Percentiles rank a stretch among this genome's conserved stretches.
Conservation (phyloP, 129 eudicot genomes). For the Erigeron canadensis region DNA sequence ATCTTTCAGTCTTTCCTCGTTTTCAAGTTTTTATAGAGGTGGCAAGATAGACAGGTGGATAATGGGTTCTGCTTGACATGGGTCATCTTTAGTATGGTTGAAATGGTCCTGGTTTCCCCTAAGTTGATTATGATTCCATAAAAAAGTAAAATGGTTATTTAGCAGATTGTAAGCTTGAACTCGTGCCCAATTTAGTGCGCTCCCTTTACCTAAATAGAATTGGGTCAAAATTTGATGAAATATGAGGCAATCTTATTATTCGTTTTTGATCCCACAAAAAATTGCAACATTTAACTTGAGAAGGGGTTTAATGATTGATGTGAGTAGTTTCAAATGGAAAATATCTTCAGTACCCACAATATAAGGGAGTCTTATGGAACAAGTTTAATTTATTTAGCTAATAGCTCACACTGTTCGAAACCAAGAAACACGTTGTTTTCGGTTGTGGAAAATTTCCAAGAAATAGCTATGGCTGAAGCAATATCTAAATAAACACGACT, state of each 20-base stretch:
- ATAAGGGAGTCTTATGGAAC: no score
- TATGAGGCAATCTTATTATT: no score
- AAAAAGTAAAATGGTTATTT: not conserved
- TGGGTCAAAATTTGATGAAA: not conserved
- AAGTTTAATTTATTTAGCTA: no score
- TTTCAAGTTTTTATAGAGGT: not conserved
- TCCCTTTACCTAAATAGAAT: not conserved
- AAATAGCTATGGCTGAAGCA: not conserved
- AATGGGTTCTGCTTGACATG: not conserved
- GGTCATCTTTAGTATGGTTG: conserved; percentile 9
- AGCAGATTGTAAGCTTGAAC: conserved; percentile 1
- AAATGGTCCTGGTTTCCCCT: not conserved
- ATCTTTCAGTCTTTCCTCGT: not conserved
- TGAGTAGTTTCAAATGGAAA: no score
- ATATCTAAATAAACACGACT: not conserved
- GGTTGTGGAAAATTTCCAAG: no score
- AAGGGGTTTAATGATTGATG: no score
- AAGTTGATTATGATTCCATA: not conserved
- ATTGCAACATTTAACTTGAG: no score
- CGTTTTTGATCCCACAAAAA: no score
- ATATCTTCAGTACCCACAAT: no score
- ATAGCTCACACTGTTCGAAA: no score
- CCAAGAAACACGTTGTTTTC: no score
- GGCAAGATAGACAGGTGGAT: not conserved
- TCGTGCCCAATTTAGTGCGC: not conserved